phyloP scores from a whole-genome alignment of 75 land plant genomes.

The Pinus taeda region DNA sequence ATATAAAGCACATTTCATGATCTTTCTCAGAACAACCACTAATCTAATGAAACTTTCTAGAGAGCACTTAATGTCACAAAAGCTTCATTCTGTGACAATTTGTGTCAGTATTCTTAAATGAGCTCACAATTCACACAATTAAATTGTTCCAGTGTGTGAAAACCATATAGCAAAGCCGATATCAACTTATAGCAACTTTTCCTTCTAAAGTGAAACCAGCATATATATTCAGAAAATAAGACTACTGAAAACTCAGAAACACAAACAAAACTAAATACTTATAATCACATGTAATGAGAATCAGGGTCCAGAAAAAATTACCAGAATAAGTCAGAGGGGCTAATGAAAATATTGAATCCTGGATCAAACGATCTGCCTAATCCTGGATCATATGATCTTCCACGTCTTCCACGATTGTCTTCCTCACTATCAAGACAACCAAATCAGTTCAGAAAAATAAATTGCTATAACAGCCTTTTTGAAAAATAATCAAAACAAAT shows the following conservation, averaged over 20 bases:
- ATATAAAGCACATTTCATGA: background rate
- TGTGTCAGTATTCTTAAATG: background rate
- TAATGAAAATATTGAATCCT: conserved; percentile 59
- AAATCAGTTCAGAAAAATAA: conserved; percentile 5
- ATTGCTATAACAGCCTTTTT: background rate
- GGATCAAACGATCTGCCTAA: conserved; percentile 70
- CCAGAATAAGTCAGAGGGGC: conserved; percentile 90
- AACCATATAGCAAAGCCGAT: background rate
- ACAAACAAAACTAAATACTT: background rate
- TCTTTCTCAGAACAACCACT: background rate
- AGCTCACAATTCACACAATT: background rate
- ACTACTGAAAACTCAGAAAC: background rate
- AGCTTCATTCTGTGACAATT: background rate
- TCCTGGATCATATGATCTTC: conserved; percentile 66
- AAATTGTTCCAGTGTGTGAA: background rate
- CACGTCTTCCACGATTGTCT: conserved; percentile 87
- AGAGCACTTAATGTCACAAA: background rate
- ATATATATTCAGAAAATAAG: background rate
- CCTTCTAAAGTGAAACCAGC: background rate
- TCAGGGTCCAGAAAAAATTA: conserved; percentile 18
- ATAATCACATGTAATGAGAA: background rate
- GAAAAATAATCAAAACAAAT: conserved; percentile 6
- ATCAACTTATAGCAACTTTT: background rate
- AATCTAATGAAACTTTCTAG: background rate
- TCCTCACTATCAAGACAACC: conserved; percentile 54